A percentile compares a stretch with the other conserved stretches of the same genome.
Conservation (phyloP, 805 yeast species). For the Starmera pachycereana region DNA sequence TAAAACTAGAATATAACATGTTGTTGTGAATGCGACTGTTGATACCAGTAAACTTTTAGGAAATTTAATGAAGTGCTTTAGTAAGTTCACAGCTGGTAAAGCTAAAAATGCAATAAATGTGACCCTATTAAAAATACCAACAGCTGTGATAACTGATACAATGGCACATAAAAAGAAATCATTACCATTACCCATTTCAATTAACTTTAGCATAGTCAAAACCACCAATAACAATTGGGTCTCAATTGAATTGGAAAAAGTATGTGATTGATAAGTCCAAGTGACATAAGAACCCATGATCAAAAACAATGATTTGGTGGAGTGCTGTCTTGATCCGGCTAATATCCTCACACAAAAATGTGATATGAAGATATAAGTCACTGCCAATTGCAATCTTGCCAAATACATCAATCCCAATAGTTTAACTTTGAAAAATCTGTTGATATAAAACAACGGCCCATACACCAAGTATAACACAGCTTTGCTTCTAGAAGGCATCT, state of each 20-base stretch:
- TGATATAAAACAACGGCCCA: conserved; percentile 49
- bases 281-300: conserved; percentile 58
- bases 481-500: conserved; percentile 56
- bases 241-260: conserved; percentile 84
- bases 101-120: conserved; percentile 72
- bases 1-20: conserved; percentile 29
- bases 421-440: conserved; percentile 22
- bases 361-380: conserved; percentile 25
- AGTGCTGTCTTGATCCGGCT: conserved; percentile 38
- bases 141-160: conserved; percentile 40
- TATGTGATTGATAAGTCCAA: conserved; percentile 71
- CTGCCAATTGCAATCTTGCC: conserved; percentile 37
- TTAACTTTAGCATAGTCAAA: conserved; percentile 30
- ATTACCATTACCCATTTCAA: conserved; percentile 2
- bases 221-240: conserved; percentile 32
- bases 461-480: conserved; percentile 59
- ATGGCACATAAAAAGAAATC: conserved; percentile 10
- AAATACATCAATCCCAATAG: conserved; percentile 45
- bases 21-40: conserved; percentile 22
- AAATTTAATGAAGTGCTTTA: conserved; percentile 31
- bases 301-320: conserved; percentile 27
- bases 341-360: conserved; percentile 36
- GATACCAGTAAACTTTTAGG: conserved; percentile 24
- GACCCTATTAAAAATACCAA: conserved; percentile 79
- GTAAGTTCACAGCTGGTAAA: conserved; percentile 44